These are phyloP conservation scores for Prunus armeniaca DNA, from an alignment of 306 rosid species.

Conservation along the genomic window DNA sequence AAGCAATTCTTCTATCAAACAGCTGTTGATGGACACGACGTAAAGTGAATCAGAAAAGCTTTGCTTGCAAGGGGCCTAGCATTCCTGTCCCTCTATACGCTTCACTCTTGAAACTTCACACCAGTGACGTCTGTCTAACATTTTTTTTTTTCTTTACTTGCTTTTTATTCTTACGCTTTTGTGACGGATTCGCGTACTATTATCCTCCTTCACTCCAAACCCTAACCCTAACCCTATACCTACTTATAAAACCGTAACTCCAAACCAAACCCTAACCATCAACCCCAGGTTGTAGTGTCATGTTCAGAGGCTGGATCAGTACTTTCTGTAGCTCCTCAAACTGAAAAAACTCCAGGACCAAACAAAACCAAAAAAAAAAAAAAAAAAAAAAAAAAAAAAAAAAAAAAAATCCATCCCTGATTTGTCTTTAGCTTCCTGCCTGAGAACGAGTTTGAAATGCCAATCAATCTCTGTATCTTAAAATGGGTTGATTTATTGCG, in stretches of 20 bases:
- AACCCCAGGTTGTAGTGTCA: background rate
- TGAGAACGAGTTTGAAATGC: background rate
- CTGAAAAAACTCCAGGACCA: background rate
- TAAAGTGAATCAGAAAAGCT: constrained; percentile 42
- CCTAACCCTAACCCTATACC: constrained; percentile 26
- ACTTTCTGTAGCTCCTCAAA: background rate
- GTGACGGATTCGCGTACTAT: constrained; percentile 48
- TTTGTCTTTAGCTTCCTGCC: background rate
- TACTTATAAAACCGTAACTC: background rate
- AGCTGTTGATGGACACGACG: constrained; percentile 49
- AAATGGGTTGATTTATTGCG: constrained; percentile 17
- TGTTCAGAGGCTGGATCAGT: too few relatives aligned
- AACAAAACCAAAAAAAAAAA: background rate
- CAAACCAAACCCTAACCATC: background rate
- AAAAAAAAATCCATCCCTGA: background rate
- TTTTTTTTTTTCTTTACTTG: constrained; percentile 23
- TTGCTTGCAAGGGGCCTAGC: constrained; percentile 25
- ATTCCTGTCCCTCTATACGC: constrained; percentile 28
- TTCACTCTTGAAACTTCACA: constrained; percentile 9
- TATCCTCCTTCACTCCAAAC: constrained; percentile 7
- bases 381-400: background rate
- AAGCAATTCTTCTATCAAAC: constrained; percentile 4
- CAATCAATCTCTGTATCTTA: background rate
- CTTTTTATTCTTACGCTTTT: constrained; percentile 34
- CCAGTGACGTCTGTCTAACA: constrained; percentile 42